Evolutionary conservation across 495 filamentous ascomycete species (phyloP).

Genomic region (Xylaria cubensis): DNA sequence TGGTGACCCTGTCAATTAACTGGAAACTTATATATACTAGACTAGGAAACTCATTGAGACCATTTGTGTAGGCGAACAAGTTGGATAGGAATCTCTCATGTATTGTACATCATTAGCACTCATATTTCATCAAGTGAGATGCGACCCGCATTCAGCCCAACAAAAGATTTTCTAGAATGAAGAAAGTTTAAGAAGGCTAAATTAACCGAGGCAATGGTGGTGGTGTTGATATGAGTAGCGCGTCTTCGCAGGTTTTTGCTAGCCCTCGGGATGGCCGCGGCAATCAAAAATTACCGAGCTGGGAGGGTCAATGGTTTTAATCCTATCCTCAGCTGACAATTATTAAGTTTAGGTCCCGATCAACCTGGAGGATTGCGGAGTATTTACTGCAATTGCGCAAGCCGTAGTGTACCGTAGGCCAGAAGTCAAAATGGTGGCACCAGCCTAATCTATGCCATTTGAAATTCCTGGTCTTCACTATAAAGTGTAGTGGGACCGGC

Average conservation of each 20-base stretch:
- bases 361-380: neutral
- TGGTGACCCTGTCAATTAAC: conserved; percentile 18
- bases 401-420: too few relatives aligned
- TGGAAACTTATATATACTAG: neutral
- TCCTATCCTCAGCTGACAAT: conserved; percentile 14
- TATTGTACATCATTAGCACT: neutral
- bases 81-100: neutral
- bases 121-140: neutral
- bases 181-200: neutral
- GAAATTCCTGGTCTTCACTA: conserved; percentile 16
- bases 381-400: conserved; percentile 13
- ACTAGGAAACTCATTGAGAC: neutral
- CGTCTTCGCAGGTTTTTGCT: neutral
- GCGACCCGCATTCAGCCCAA: neutral
- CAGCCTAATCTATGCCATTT: conserved; percentile 17
- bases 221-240: neutral
- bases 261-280: conserved; percentile 3
- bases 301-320: neutral
- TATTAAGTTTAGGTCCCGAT: neutral
- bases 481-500: neutral
- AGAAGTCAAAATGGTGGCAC: neutral
- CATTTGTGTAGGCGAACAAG: neutral
- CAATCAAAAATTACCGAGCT: too few relatives aligned
- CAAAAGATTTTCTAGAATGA: neutral
- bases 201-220: neutral